Evolutionary conservation across 1,284 basidiomycete genomes (phyloP).

Genomic region (Ustilago hordei): DNA sequence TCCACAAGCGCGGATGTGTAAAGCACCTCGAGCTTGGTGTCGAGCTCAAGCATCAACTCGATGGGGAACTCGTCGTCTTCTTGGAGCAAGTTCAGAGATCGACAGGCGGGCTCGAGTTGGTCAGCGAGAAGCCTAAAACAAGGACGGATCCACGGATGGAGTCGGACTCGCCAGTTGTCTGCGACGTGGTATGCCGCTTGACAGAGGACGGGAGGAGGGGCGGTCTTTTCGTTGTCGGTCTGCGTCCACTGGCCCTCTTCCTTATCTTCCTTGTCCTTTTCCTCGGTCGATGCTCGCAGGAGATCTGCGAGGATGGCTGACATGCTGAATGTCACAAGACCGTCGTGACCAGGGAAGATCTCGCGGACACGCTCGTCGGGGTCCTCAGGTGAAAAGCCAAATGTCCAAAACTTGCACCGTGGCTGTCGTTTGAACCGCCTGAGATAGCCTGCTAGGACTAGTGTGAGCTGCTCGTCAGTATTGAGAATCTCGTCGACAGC

Average conservation of each 20-base stretch:
- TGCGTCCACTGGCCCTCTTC: conserved; percentile 41
- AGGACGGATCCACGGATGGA: conserved; percentile 40
- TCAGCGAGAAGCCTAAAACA: conserved; percentile 36
- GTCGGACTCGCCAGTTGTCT: conserved; percentile 24
- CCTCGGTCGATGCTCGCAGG: conserved; percentile 22
- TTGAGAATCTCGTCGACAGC: conserved; percentile 23
- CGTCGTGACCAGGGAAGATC: conserved; percentile 32
- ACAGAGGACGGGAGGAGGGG: conserved; percentile 23
- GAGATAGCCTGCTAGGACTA: conserved; percentile 24
- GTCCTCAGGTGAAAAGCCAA: conserved; percentile 39
- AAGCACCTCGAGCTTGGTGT: conserved; percentile 31
- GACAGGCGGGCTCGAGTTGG: conserved; percentile 35
- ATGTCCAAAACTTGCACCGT: conserved; percentile 32
- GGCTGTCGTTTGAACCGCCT: conserved; percentile 40
- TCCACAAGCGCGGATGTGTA: conserved; percentile 23
- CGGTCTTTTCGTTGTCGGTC: conserved; percentile 18
- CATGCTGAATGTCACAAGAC: conserved; percentile 32
- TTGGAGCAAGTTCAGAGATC: conserved; percentile 25
- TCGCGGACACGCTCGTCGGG: conserved; percentile 37
- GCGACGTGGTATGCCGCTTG: conserved; percentile 19
- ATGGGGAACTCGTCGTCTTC: conserved; percentile 28
- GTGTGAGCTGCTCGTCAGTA: neutral
- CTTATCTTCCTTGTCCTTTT: conserved; percentile 11
- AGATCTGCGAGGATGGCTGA: conserved; percentile 42
- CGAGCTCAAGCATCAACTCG: conserved; percentile 34